These are phyloP conservation scores for Handroanthus guayacan DNA, from an alignment of 257 asterid genomes.

Conservation along the genomic window DNA sequence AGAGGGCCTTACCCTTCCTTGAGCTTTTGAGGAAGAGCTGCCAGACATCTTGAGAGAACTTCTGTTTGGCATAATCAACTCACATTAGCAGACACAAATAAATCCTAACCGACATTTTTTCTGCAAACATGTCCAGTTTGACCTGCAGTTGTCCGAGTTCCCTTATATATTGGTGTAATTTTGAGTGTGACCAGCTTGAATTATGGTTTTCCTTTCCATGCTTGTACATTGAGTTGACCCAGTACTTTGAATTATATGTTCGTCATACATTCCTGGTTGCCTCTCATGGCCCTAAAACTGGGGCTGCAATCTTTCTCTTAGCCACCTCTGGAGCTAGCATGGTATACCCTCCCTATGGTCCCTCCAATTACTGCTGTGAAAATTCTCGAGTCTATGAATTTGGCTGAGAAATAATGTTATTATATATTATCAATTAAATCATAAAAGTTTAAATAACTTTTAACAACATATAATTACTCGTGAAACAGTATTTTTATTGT, in stretches of 20 bases:
- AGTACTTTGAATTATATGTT: neutral
- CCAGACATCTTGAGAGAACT: neutral
- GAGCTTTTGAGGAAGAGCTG: constrained; percentile 11
- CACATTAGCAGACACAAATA: neutral
- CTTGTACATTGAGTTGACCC: neutral
- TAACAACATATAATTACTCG: no score
- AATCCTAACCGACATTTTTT: neutral
- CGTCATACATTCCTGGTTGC: neutral
- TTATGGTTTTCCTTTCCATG: neutral
- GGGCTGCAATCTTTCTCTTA: no score
- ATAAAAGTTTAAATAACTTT: no score
- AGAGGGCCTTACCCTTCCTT: constrained; percentile 24
- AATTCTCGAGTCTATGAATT: no score
- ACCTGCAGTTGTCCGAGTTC: neutral
- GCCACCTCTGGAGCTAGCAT: no score
- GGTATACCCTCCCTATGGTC: no score
- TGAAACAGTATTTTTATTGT: no score
- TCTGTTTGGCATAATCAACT: neutral
- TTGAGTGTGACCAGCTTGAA: neutral
- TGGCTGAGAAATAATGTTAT: no score
- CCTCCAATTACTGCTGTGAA: no score
- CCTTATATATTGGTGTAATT: neutral
- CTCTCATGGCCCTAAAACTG: neutral
- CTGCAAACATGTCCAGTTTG: constrained; percentile 9
- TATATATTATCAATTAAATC: no score